Evolutionary conservation across 768 basidiomycete species (phyloP).

Genomic region (Suillus lakei): DNA sequence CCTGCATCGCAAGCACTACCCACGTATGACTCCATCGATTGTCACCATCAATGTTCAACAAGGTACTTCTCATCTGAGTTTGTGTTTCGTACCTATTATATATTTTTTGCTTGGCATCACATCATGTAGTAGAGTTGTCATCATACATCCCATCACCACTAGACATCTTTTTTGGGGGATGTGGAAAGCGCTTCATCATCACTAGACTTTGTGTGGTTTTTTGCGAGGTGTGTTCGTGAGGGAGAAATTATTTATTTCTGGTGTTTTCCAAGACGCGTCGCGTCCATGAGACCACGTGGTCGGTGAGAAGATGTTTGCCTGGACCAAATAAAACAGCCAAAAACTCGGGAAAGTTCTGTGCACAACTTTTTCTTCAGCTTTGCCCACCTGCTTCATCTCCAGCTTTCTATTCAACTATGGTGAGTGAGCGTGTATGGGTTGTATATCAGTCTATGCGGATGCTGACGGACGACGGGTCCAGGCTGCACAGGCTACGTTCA

Average conservation of each 20-base stretch:
- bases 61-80: background rate
- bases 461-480: constrained; percentile 24
- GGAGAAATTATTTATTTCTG: background rate
- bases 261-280: constrained; percentile 5
- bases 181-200: too few relatives aligned
- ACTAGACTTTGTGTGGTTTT: too few relatives aligned
- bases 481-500: constrained; percentile 94
- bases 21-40: background rate
- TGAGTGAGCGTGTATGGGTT: constrained; percentile 17
- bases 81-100: background rate
- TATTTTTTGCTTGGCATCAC: constrained; percentile 19
- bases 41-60: constrained; percentile 1
- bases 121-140: constrained; percentile 4
- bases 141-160: background rate
- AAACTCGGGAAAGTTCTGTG: constrained; percentile 23
- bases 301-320: constrained; percentile 26
- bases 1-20: constrained; percentile 23
- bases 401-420: constrained; percentile 27
- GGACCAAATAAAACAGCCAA: constrained; percentile 30
- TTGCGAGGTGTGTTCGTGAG: background rate
- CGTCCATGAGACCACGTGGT: constrained; percentile 29
- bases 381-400: constrained; percentile 27
- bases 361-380: constrained; percentile 22
- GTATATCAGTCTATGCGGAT: background rate
- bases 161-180: background rate